Evolutionary conservation across 78 protist species (phyloP).

Genomic region (Guillardia theta): DNA sequence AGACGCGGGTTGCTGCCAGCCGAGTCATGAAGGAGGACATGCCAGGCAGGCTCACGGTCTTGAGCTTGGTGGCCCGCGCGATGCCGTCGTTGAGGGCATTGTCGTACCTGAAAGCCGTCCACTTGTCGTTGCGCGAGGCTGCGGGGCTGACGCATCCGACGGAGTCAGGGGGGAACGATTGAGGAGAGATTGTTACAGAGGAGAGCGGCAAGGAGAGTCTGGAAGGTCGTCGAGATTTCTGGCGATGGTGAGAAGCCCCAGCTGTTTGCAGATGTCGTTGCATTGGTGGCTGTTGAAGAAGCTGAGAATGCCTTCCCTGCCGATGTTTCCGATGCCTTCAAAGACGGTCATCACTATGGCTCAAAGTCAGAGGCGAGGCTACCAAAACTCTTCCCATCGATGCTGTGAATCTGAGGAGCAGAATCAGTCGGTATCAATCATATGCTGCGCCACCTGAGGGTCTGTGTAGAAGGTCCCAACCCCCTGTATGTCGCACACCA

Average conservation of each 20-base stretch:
- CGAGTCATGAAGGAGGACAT: background rate
- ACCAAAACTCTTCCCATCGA: background rate
- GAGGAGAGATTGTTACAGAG: too few relatives aligned
- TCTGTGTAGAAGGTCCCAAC: constrained; percentile 14
- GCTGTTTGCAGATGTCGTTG: background rate
- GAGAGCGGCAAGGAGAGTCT: too few relatives aligned
- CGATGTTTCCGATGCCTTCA: constrained; percentile 27
- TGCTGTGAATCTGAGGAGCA: background rate
- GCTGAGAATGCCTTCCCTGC: background rate
- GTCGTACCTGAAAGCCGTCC: background rate
- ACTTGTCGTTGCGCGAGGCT: too few relatives aligned
- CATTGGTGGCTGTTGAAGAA: constrained; percentile 22
- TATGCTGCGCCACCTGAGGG: background rate
- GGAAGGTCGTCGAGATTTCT: background rate
- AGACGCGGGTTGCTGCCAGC: too few relatives aligned
- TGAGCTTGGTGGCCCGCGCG: background rate
- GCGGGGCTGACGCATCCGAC: too few relatives aligned
- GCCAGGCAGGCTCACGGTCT: background rate
- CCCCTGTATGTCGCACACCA: constrained; percentile 52
- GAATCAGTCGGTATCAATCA: background rate
- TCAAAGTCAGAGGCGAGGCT: background rate
- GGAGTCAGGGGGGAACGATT: too few relatives aligned
- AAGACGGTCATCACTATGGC: background rate
- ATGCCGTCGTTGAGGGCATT: background rate
- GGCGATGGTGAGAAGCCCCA: background rate